These are phyloP conservation scores for Tylopilus felleus DNA, from an alignment of 768 basidiomycete genomes.

Conservation along the genomic window DNA sequence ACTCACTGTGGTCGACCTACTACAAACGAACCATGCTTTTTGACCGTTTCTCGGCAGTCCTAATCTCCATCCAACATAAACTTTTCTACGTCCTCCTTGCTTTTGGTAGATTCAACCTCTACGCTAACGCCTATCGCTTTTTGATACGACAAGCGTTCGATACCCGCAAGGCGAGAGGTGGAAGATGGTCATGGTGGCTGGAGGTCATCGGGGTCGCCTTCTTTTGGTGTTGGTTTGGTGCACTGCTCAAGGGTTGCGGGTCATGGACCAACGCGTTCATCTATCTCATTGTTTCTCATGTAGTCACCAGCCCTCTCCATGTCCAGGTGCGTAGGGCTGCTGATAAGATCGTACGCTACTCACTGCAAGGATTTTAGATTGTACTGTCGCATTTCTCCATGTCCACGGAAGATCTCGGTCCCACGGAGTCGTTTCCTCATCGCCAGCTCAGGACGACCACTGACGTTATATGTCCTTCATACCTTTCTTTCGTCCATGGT, in stretches of 20 bases:
- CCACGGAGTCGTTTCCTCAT: constrained; percentile 86
- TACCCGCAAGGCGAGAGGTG: constrained; percentile 60
- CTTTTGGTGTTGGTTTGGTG: constrained; percentile 88
- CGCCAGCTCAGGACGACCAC: constrained; percentile 97
- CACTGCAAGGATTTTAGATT: constrained; percentile 48
- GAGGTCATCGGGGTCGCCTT: constrained; percentile 74
- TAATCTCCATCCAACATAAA: constrained; percentile 82
- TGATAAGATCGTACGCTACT: background rate
- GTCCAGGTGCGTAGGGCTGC: constrained; percentile 65
- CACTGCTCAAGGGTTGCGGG: constrained; percentile 66
- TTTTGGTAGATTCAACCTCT: constrained; percentile 94
- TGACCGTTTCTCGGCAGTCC: constrained; percentile 59
- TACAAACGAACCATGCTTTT: constrained; percentile 85
- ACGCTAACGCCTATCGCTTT: constrained; percentile 79
- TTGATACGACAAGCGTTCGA: constrained; percentile 65
- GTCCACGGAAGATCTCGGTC: constrained; percentile 89
- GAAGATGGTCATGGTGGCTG: constrained; percentile 72
- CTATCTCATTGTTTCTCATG: constrained; percentile 83
- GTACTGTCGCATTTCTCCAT: constrained; percentile 97
- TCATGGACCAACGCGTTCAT: constrained; percentile 64
- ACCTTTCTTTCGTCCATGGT: constrained; percentile 88
- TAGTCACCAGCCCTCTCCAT: constrained; percentile 86
- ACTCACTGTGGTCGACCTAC: constrained; percentile 88
- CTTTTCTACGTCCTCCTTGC: constrained; percentile 90
- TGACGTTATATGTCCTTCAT: constrained; percentile 85